Conservation (phyloP, 2,329 filamentous ascomycete species). For the Davidsoniella australis region DNA sequence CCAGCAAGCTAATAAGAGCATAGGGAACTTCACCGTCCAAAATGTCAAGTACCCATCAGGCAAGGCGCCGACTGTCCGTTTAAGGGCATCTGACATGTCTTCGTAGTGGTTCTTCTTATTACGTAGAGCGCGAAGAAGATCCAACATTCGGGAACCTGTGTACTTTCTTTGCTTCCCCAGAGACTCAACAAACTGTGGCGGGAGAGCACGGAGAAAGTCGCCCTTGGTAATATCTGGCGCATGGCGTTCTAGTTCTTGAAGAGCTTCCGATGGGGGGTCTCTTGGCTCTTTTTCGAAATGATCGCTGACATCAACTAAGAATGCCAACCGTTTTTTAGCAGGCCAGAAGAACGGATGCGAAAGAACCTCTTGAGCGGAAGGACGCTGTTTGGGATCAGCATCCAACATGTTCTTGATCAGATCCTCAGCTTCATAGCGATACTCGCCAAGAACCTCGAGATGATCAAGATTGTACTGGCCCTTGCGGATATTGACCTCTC, state of each 20-base stretch:
- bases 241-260: constrained; percentile 41
- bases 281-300: constrained; percentile 87
- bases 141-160: constrained; percentile 64
- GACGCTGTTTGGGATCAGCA: constrained; percentile 37
- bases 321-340: constrained; percentile 70
- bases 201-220: constrained; percentile 65
- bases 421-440: constrained; percentile 72
- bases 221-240: constrained; percentile 38
- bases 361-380: constrained; percentile 63
- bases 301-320: constrained; percentile 92
- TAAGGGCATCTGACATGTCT: constrained; percentile 74
- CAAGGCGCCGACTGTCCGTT: constrained; percentile 48
- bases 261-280: constrained; percentile 56
- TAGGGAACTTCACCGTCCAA: constrained; percentile 67
- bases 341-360: constrained; percentile 96
- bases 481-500: constrained; percentile 94
- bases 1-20: constrained; percentile 62
- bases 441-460: constrained; percentile 62
- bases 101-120: constrained; percentile 99
- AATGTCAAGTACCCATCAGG: constrained; percentile 71
- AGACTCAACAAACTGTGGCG: constrained; percentile 70
- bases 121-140: constrained; percentile 70
- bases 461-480: constrained; percentile 57
- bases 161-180: constrained; percentile 93
- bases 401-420: constrained; percentile 66